These are phyloP conservation scores for Aegilops umbellulata DNA, from an alignment of 176 grass and related monocot species.

Conservation along the genomic window DNA sequence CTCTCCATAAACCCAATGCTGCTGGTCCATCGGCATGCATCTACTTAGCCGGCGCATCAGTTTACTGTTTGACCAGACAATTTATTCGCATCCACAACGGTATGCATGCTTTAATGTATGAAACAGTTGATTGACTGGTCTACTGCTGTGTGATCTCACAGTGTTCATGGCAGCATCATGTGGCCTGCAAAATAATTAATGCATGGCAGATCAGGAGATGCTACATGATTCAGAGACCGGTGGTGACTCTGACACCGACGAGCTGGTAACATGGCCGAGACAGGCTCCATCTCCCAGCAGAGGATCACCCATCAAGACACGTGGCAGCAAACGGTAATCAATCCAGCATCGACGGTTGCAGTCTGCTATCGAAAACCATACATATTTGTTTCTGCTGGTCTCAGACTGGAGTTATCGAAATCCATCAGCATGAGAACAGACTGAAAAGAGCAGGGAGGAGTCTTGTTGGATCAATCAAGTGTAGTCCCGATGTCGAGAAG, in stretches of 20 bases:
- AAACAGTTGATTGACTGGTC: background rate
- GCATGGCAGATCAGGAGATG: conserved; percentile 14
- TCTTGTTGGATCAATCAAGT: too few relatives aligned
- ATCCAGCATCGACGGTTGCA: background rate
- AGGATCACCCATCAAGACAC: background rate
- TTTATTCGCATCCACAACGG: background rate
- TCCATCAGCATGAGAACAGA: too few relatives aligned
- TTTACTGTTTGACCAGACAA: conserved; percentile 9
- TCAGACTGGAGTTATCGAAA: background rate
- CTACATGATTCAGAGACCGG: background rate
- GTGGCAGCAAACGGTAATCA: background rate
- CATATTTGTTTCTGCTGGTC: background rate
- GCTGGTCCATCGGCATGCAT: background rate
- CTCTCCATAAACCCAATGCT: background rate
- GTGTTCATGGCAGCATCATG: conserved; percentile 5
- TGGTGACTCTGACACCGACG: background rate
- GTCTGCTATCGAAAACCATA: background rate
- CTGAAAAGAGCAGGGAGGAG: too few relatives aligned
- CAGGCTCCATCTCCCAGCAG: background rate
- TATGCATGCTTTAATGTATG: background rate
- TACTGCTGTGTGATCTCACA: background rate
- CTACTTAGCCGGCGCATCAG: background rate
- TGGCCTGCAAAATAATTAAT: conserved; percentile 3
- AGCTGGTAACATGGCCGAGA: background rate
- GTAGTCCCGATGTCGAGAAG: too few relatives aligned